Conservation (phyloP, 306 rosid genomes). For the Quercus ilex region DNA sequence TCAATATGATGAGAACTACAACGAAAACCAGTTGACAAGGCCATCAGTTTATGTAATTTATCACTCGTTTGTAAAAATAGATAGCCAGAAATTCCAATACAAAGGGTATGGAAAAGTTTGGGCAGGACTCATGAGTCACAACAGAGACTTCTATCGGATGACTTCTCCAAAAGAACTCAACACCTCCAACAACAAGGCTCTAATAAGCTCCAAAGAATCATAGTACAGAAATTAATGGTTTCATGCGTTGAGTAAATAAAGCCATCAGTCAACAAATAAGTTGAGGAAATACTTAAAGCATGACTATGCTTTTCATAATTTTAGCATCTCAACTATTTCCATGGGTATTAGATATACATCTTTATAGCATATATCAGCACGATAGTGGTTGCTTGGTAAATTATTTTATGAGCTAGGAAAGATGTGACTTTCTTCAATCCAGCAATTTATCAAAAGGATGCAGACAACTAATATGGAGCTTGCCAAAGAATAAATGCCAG, state of each 20-base stretch:
- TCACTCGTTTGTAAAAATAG: neutral
- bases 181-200: neutral
- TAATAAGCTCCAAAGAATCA: neutral
- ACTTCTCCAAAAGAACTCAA: neutral
- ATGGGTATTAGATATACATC: neutral
- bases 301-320: neutral
- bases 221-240: neutral
- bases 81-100: neutral
- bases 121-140: neutral
- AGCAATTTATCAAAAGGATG: neutral
- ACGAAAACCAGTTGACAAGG: neutral
- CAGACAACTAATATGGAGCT: slow-evolving; percentile 18
- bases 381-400: neutral
- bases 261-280: neutral
- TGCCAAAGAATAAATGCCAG: neutral
- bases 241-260: neutral
- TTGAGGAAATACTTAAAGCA: neutral
- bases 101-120: neutral
- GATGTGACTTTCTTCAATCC: neutral
- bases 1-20: neutral
- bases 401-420: neutral
- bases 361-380: neutral
- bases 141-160: neutral
- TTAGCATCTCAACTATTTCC: neutral
- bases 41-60: neutral